Percentiles rank a stretch among this genome's conserved stretches.
These are phyloP conservation scores for Epipyxis sp. DNA, from an alignment of 108 stramenopile genomes.

Conservation along the genomic window DNA sequence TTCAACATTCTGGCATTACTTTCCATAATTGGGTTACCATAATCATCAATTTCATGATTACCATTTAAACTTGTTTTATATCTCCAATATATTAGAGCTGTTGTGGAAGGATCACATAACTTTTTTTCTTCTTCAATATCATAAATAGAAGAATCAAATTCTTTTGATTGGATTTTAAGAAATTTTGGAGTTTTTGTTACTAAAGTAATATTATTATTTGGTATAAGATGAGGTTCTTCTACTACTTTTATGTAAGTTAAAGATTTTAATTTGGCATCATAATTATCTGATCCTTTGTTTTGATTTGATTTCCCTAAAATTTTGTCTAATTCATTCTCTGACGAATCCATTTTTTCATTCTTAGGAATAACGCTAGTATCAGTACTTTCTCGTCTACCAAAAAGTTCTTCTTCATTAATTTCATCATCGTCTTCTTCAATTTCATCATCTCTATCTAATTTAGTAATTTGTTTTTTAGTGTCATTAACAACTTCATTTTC, in stretches of 20 bases:
- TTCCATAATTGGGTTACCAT: not conserved
- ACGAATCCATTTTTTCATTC: not conserved
- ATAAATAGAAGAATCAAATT: not conserved
- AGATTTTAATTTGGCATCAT: not conserved
- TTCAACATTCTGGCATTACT: slow-evolving; percentile 20
- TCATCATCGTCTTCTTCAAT: not conserved
- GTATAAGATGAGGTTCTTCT: not conserved
- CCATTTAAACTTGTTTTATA: not conserved
- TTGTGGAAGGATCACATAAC: not conserved
- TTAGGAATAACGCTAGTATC: not conserved
- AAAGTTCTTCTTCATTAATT: not conserved
- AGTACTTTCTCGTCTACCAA: no score
- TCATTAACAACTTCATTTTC: not conserved
- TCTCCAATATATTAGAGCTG: slow-evolving; percentile 8
- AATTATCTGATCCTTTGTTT: not conserved
- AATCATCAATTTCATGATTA: not conserved
- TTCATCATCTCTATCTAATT: not conserved
- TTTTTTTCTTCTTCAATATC: not conserved
- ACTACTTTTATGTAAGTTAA: not conserved
- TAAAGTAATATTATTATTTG: not conserved
- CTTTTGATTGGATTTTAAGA: slow-evolving; percentile 12
- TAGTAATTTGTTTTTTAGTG: not conserved
- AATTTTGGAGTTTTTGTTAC: not conserved
- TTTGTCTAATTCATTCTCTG: not conserved
- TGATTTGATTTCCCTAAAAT: not conserved